A percentile compares a stretch with the other conserved stretches of the same genome.
Evolutionary conservation across 257 asterid species (phyloP).

Genomic region (Thymus quinquecostatus): DNA sequence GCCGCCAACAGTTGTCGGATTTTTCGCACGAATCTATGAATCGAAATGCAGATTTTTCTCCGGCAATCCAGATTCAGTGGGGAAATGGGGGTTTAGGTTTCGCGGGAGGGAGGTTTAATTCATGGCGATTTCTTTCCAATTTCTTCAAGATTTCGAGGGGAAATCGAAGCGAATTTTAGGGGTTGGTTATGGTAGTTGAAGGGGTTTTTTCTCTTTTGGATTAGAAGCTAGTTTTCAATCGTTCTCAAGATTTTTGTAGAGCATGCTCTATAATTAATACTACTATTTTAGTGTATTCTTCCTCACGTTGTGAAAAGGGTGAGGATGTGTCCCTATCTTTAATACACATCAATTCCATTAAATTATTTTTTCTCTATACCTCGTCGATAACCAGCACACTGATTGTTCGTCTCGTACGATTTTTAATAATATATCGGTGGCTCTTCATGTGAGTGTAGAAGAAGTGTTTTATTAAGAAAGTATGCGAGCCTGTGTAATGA

Average conservation of each 20-base stretch:
- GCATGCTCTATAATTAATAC: no score
- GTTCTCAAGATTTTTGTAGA: constrained; percentile 4
- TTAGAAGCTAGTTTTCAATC: constrained; percentile 18
- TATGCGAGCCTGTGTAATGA: no score
- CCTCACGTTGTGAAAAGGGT: no score
- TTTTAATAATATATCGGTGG: no score
- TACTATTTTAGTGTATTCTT: no score
- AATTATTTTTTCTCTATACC: no score
- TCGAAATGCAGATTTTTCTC: not conserved
- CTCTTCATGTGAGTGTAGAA: no score
- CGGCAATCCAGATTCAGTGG: constrained; percentile 22
- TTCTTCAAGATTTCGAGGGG: not conserved
- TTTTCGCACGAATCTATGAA: not conserved
- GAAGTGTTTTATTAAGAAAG: no score
- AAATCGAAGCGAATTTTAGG: constrained; percentile 17
- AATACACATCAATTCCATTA: not conserved
- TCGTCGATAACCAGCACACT: no score
- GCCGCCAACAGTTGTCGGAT: not conserved
- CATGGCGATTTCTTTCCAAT: not conserved
- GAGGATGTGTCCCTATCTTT: no score
- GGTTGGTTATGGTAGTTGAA: constrained; percentile 35
- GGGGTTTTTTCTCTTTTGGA: constrained; percentile 10
- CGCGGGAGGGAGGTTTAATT: constrained; percentile 37
- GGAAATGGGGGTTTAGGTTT: constrained; percentile 35
- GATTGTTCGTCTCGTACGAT: no score